Evolutionary conservation across 208 protist species (phyloP), one percentile per base, ranked within the genome.

Genomic region (Leishmania turanica): DNA sequence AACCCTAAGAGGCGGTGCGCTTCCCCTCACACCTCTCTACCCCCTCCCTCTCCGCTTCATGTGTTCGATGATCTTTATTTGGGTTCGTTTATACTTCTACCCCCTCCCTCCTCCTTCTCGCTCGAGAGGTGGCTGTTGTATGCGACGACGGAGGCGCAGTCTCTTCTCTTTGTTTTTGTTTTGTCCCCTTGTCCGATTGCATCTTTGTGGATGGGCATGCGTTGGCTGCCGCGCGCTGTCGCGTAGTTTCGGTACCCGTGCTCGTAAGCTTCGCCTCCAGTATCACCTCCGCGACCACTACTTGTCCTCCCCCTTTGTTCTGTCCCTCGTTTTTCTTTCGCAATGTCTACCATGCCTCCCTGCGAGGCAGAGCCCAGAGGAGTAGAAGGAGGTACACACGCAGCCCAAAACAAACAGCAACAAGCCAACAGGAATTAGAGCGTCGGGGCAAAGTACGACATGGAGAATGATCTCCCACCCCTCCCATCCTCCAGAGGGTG

Each of bases 221-320:
- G 31, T 40, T 37, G 62, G 3, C 15, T 40, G 15, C 62, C 31
- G 31, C 21, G 62, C 62, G 9, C 62, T 68, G 31, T 40, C 62
- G 31, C 62, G 13, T 64, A 17, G 51, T 31, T 40, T 40, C 31
- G 11, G 13, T 42, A 21, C 3, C 31, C 15, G 15, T 31, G 15
- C 15, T 15, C 31, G 31, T 19, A 68, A 31, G 62, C 62, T 27
- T 40, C 31, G 7, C 15, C 31, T 34, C 62, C 15, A 40, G 21
- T 37, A 21, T 15, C 62, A 42, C 62, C 15, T 40, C 5, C 1
- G 31, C 62, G n/a, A 34, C 62, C 15, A 19, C 62, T 40, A 31
- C 56, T 49, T 51, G 72, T 60, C 54, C 47, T 79, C 17, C 51
- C 64, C 74, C 70, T 78, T 54, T 77, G 74, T 37, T 8, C 56